Evolutionary conservation across 805 yeast species (phyloP), one percentile per base, ranked within the genome.

Genomic region (Isabelozyma rhagii): DNA sequence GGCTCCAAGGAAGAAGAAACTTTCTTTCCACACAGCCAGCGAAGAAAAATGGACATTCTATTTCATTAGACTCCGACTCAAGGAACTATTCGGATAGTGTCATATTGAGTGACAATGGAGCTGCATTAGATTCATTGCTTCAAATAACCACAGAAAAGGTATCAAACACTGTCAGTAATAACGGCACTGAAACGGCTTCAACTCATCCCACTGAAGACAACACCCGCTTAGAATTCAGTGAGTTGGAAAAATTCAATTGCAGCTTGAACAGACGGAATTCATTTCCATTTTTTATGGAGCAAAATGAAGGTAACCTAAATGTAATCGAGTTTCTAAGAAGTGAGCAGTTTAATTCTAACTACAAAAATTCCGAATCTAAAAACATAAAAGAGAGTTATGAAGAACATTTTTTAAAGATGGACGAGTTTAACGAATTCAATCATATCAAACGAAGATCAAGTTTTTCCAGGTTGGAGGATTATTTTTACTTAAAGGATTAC

Each of bases 181-280:
- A 41, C 14, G 36, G 31, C 8, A 38, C n/a, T 4, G 43, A 18
- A 13, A 38, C 38, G 6, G 25, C 38, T 14, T 38, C 48, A 21
- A 15, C 25, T 28, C 41, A 40, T 18, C 21, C 36, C 38, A 34
- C 39, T 9, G 17, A 21, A 11, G 34, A 17, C 11, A 39, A 39
- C 14, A n/a, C 11, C 18, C 44, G 18, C 9, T 3, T 29, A 7
- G 46, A 47, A 7, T 27, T 38, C 10, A 44, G 47, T 17, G 52
- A 55, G 13, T 41, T 58, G 25, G 27, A 46, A 44, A 38, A 41
- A 17, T 55, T 61, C 45, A 57, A 51, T 13, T 31, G 41, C 14
- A 42, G 44, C 8, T 57, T 69, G 53, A 66, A 64, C 48, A 52
- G 78, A 31, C 60, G 78, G 46, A 69, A 62, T 48, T 71, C 77